Conservation (phyloP, 2,329 filamentous ascomycete genomes). For the Camillea tinctor region DNA sequence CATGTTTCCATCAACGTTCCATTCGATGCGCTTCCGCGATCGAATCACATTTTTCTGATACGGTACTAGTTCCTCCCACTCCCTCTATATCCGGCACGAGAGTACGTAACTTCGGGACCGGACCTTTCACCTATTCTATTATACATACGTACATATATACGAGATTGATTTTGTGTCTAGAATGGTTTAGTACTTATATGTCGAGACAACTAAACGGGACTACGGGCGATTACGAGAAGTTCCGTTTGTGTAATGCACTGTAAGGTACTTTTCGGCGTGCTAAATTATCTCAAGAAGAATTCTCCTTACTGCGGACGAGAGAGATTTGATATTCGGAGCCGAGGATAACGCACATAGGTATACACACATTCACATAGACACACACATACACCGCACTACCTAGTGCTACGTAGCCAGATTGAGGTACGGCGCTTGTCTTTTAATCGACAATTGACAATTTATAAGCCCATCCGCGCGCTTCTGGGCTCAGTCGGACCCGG, state of each 20-base stretch:
- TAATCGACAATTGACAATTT: neutral
- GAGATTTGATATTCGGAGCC: neutral
- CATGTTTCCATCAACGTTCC: conserved; percentile 9
- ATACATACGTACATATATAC: neutral
- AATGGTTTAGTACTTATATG: neutral
- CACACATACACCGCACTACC: no score
- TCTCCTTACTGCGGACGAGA: neutral
- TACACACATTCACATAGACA: no score
- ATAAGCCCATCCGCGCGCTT: conserved; percentile 11
- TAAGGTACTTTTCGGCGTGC: neutral
- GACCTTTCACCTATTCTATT: neutral
- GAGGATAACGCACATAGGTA: neutral
- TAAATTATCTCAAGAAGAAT: neutral
- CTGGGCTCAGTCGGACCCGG: conserved; percentile 5
- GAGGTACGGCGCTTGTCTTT: neutral
- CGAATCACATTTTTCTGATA: conserved; percentile 1
- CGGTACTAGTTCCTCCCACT: neutral
- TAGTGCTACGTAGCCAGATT: neutral
- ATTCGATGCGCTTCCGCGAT: neutral
- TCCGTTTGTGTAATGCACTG: neutral
- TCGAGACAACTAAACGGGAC: neutral
- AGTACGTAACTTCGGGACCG: neutral
- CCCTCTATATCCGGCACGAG: neutral
- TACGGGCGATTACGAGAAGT: neutral
- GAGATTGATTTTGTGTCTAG: neutral